Percentiles rank a stretch among this genome's conserved stretches.
Evolutionary conservation across 768 basidiomycete species (phyloP).

Genomic region (Heimioporus sp.): DNA sequence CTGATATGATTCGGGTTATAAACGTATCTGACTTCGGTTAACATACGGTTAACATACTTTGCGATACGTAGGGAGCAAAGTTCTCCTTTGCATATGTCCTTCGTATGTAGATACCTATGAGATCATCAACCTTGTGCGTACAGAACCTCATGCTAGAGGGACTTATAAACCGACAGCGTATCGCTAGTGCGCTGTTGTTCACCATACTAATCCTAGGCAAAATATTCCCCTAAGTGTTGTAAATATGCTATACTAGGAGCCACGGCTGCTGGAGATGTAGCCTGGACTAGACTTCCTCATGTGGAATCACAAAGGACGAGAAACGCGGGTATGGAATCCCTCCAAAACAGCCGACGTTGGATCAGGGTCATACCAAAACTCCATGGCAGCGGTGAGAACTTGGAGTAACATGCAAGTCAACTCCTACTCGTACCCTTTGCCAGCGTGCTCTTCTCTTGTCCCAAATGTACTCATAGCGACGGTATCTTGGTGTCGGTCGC

Average conservation of each 20-base stretch:
- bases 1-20: conserved; percentile 53
- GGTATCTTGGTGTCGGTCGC: conserved; percentile 99
- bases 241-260: conserved; percentile 72
- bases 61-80: background rate
- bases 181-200: conserved; percentile 37
- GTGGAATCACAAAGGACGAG: no score
- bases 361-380: no score
- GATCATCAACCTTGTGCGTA: conserved; percentile 2
- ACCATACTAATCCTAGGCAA: conserved; percentile 53
- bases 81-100: conserved; percentile 51
- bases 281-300: no score
- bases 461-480: conserved; percentile 53
- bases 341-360: no score
- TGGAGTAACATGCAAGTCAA: no score
- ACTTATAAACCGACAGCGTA: conserved; percentile 63
- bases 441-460: no score
- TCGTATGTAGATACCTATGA: conserved; percentile 53
- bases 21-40: no score
- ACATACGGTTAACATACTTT: background rate
- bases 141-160: background rate
- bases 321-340: no score
- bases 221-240: conserved; percentile 54
- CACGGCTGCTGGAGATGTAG: no score
- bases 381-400: no score
- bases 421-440: no score